Evolutionary conservation across 139 green algal genomes (phyloP), one percentile per base, ranked within the genome.

Genomic region (Medakamo hakoo): DNA sequence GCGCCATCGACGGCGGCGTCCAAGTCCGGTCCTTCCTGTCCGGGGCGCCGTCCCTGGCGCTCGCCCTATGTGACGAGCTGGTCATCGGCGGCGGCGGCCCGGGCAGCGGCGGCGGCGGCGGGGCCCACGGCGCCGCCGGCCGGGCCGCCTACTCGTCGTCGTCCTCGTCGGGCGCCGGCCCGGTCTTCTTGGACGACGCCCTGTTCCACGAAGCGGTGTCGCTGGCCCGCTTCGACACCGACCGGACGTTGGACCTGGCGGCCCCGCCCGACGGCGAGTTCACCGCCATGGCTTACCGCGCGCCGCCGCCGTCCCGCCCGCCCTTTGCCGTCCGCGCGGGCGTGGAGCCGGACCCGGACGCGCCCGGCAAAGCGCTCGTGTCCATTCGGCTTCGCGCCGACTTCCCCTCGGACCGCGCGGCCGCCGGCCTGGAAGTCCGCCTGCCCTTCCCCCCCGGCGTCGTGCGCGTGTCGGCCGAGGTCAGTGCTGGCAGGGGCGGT

Each of bases 281-380:
- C 80, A 79, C 82, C 16, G 74, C 96, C 23, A 89, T 96, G 77
- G 96, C 91, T 69, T 98, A 97, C 79, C 76, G 89, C 57, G 27
- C 58, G 1, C 24, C 9, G 25, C 18, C 28, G 27, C 21, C n/a
- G 24, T n/a, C 16, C n/a, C 24, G 21, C 57, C 24, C 14, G 9
- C 27, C 28, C n/a, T 28, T 61, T 4, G 3, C 3, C 28, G 57
- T 61, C 18, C 25, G 1, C 9, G 4, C 28, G 22, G 58, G 1
- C 16, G 19, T 14, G 27, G 22, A 23, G 14, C 5, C 24, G 4
- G 25, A 64, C 14, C 56, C 26, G 14, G 14, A 27, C 24, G 9
- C 55, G 24, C 20, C 23, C 63, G 64, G 9, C 3, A 55, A 71
- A 61, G 70, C 61, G 0, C 21, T 68, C 19, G 52, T 75, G 27